Base-by-base conservation (phyloP, 768 basidiomycete genomes). In the Lactarius sanguifluus region DNA sequence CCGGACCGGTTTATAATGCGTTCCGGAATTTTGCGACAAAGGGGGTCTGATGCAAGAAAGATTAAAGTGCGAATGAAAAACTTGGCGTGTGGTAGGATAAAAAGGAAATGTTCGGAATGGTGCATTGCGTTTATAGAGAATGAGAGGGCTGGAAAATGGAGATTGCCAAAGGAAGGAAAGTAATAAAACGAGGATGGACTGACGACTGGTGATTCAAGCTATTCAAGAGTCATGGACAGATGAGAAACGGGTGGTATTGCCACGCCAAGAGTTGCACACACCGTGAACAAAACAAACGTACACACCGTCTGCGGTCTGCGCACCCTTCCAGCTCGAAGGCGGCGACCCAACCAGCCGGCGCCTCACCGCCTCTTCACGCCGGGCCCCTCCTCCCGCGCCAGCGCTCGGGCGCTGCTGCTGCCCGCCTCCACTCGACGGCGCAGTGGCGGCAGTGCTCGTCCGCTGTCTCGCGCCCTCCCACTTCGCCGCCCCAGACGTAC, bases 261-360 rank as follows among this genome's bases (percentile, higher is more conserved):
- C n/a, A n/a, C n/a, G n/a, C n/a, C n/a, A n/a, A n/a, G n/a, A n/a
- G n/a, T n/a, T n/a, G n/a, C n/a, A n/a, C 25, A 52, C 23, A 28
- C 4, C 47, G 23, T 3, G 25, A 15, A 25, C 23, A 1, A 25
- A n/a, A 57, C 20, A 41, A n/a, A 58, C 55, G 16, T 47, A 52
- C 32, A 28, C 50, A 47, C 52, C 36, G 7, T 70, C n/a, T n/a
- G n/a, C n/a, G n/a, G n/a, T n/a, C n/a, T n/a, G n/a, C 25, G 57
- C 54, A n/a, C 64, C 45, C 62, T 72, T 75, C 76, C 76, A 78
- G 57, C 77, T 78, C 38, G 77, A 76, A 28, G 77, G 77, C 36
- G 77, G 77, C 25, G 74, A 61, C 25, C 70, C 70, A 36, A 71
- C 69, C 20, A 71, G 69, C 69, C 8, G 67, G 64, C 1, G 23